Percentiles rank a stretch among this genome's conserved stretches.
Evolutionary conservation across 2,329 filamentous ascomycete species (phyloP).

Genomic region (Fusarium armeniacum): DNA sequence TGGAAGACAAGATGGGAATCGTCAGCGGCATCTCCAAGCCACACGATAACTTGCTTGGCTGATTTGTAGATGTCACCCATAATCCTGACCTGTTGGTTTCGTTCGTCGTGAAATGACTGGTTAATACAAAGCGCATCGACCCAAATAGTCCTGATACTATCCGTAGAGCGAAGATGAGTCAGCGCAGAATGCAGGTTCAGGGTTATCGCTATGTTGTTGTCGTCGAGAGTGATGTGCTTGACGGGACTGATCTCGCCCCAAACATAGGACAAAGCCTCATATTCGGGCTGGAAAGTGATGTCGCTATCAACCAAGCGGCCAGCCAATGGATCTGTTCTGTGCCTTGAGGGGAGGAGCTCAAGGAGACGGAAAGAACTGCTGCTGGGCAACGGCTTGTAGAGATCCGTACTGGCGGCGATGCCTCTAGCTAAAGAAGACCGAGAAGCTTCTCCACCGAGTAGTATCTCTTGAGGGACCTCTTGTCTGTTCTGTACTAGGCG

Average conservation of each 20-base stretch:
- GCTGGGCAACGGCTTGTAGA: background rate
- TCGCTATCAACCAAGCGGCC: slow-evolving; percentile 9
- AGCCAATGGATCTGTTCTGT: background rate
- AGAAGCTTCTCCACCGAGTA: rapidly evolving
- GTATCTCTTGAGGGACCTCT: background rate
- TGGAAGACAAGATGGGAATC: slow-evolving; percentile 17
- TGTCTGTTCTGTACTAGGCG: background rate
- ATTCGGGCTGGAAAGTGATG: slow-evolving; percentile 25
- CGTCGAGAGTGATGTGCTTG: background rate
- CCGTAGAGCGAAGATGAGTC: background rate
- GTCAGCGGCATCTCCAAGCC: slow-evolving; percentile 19
- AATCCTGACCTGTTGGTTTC: slow-evolving; percentile 33
- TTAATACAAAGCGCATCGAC: slow-evolving; percentile 26
- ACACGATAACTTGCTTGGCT: slow-evolving; percentile 23
- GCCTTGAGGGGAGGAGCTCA: background rate
- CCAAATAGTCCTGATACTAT: slow-evolving; percentile 9
- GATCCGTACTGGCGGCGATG: rapidly evolving
- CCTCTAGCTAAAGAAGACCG: rapidly evolving
- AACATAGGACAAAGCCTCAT: slow-evolving; percentile 32
- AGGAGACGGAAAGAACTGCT: slow-evolving; percentile 26
- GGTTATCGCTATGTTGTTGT: background rate
- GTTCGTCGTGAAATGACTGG: slow-evolving; percentile 17
- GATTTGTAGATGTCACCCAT: slow-evolving; percentile 38
- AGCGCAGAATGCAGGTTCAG: slow-evolving; percentile 25
- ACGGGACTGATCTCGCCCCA: slow-evolving; percentile 12